These are phyloP conservation scores for Ophiostoma pallidulum DNA, from an alignment of 2,329 filamentous ascomycete species.

Conservation along the genomic window DNA sequence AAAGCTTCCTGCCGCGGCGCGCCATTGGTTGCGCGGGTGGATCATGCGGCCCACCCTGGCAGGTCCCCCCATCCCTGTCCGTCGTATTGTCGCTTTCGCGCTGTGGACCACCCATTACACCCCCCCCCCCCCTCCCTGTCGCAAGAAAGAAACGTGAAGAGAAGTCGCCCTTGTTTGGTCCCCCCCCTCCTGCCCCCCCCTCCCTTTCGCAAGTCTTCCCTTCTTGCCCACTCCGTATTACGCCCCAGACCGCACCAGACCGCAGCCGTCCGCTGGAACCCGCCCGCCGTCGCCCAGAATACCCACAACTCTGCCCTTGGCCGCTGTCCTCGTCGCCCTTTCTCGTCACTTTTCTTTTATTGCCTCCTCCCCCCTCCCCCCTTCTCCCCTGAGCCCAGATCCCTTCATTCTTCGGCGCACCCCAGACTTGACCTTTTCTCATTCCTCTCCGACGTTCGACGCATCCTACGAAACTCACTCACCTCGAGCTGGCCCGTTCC, in stretches of 20 bases:
- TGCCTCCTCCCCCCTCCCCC: slow-evolving; percentile 7
- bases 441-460: slow-evolving; percentile 5
- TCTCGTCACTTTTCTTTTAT: slow-evolving; percentile 3
- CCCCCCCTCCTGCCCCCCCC: neutral
- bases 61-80: slow-evolving; percentile 3
- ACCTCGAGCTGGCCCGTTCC: neutral
- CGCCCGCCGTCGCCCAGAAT: slow-evolving; percentile 1
- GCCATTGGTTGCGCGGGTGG: slow-evolving; percentile 6
- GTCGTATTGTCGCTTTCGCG: slow-evolving; percentile 3
- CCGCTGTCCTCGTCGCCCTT: slow-evolving; percentile 1
- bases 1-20: slow-evolving; percentile 2
- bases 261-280: no score
- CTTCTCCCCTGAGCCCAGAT: slow-evolving; percentile 1
- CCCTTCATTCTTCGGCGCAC: slow-evolving; percentile 14
- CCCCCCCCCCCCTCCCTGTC: slow-evolving; percentile 10
- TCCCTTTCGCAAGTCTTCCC: neutral
- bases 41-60: slow-evolving; percentile 4
- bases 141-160: slow-evolving; percentile 5
- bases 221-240: neutral
- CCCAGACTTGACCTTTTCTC: neutral
- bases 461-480: neutral
- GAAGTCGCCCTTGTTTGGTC: neutral
- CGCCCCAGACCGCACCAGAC: neutral
- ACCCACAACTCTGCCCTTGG: neutral
- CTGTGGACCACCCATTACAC: no score